Evolutionary conservation across 805 yeast species (phyloP), one percentile per base, ranked within the genome.

Genomic region (Cyberlindnera veronae): DNA sequence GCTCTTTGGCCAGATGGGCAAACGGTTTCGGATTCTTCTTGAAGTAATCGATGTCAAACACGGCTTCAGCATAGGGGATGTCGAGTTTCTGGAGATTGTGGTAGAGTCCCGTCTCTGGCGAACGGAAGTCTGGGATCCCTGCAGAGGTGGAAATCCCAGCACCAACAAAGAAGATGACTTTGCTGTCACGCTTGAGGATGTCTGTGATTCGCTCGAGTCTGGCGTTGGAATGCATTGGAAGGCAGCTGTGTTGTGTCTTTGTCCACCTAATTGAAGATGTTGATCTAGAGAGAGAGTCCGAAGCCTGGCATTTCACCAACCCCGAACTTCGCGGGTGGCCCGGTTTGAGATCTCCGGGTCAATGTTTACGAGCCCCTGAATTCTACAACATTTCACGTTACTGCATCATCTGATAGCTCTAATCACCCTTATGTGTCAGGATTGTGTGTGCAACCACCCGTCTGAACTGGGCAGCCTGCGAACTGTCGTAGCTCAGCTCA

Each of bases 91-190:
- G 71, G 37, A 91, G 67, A 58, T 91, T 91, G 48, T 89, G 77
- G 55, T 91, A 91, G 6, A 91, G 71, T 0, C 95, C 95, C 1
- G 98, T 91, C 31, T 78, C 75, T 1, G 97, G 97, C 15, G 95
- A 80, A 50, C 98, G 70, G 60, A 91, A 91, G 60, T 91, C 99
- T 0, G 98, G 99, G 33, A 90, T 91, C 0, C 98, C 99, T 34
- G 95, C 89, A 3, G 85, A 70, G 0, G 98, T 91, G 3, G 96
- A 87, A 29, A 89, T 80, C 1, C 99, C 99, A 0, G 99, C 99
- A 1, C 99, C 99, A 8, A 81, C 81, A 64, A 84, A 74, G 53
- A 84, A 79, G 0, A 81, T 74, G 6, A 82, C 73, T 47, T 75
- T 73, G 7, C 38, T 27, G 7, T 44, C 41, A 6, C 21, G 11